phyloP scores from a whole-genome alignment of 2,329 filamentous ascomycete genomes.

The Leptographium lundbergii region DNA sequence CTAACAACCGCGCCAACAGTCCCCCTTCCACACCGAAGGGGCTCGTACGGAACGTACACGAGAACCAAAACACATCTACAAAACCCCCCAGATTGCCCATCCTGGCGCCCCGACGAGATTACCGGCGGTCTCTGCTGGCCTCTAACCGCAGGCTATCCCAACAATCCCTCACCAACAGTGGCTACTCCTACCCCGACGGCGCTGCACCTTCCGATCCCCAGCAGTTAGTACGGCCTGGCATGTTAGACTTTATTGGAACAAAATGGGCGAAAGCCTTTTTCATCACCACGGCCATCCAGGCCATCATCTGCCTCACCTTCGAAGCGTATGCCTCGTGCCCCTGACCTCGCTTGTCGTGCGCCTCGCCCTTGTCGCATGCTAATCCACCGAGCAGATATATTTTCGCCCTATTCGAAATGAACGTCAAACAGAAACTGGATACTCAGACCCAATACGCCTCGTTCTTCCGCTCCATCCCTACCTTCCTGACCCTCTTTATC shows the following conservation, averaged over 20 bases:
- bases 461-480: slow-evolving; percentile 67
- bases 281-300: slow-evolving; percentile 60
- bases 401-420: slow-evolving; percentile 73
- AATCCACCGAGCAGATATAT: slow-evolving; percentile 43
- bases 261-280: slow-evolving; percentile 86
- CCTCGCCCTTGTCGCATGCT: not conserved
- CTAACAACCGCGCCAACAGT: not conserved
- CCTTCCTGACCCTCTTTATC: slow-evolving; percentile 91
- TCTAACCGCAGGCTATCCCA: slow-evolving; percentile 21
- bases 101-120: slow-evolving; percentile 33
- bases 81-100: slow-evolving; percentile 21
- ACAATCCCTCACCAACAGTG: slow-evolving; percentile 19
- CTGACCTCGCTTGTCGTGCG: not conserved
- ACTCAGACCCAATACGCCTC: slow-evolving; percentile 31
- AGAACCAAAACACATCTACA: too few relatives aligned
- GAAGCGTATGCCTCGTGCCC: slow-evolving; percentile 60
- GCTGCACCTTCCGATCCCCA: slow-evolving; percentile 20
- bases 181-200: slow-evolving; percentile 22
- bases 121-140: slow-evolving; percentile 31
- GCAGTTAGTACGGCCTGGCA: slow-evolving; percentile 24
- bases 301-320: slow-evolving; percentile 65
- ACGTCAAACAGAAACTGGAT: slow-evolving; percentile 31
- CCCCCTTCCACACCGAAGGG: not conserved
- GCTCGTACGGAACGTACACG: not conserved
- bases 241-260: slow-evolving; percentile 67